phyloP scores from a whole-genome alignment of 768 basidiomycete genomes.

The Lentinula edodes region DNA sequence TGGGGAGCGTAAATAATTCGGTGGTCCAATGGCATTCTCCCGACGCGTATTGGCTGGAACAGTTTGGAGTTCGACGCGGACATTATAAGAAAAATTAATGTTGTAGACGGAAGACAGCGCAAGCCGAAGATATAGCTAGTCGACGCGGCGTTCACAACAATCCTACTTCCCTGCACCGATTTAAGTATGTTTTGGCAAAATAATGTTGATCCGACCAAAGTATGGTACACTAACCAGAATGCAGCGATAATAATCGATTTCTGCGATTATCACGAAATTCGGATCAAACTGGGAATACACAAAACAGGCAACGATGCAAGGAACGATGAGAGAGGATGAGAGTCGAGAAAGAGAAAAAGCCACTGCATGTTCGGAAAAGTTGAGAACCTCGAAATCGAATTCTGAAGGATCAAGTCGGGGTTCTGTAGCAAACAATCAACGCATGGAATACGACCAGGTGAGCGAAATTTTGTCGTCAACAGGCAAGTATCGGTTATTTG shows the following conservation, averaged over 20 bases:
- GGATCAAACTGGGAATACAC: not conserved
- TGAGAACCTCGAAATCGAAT: not conserved
- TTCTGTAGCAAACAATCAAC: not conserved
- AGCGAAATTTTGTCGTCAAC: not conserved
- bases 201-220: too few relatives aligned
- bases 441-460: not conserved
- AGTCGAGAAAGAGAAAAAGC: not conserved
- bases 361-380: not conserved
- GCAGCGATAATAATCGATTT: not conserved
- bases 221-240: too few relatives aligned
- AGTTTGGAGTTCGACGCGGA: conserved; percentile 12
- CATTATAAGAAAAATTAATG: not conserved
- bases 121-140: too few relatives aligned
- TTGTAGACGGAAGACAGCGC: not conserved
- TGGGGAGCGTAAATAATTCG: conserved; percentile 50
- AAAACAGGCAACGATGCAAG: not conserved
- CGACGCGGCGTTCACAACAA: too few relatives aligned
- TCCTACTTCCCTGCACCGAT: too few relatives aligned
- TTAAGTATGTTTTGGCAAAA: too few relatives aligned
- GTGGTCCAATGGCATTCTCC: conserved; percentile 36
- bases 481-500: not conserved
- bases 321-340: not conserved
- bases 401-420: not conserved
- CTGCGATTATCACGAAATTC: not conserved
- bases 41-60: conserved; percentile 43